phyloP scores from a whole-genome alignment of 179 eudicot species.

The Spergularia azorica region DNA sequence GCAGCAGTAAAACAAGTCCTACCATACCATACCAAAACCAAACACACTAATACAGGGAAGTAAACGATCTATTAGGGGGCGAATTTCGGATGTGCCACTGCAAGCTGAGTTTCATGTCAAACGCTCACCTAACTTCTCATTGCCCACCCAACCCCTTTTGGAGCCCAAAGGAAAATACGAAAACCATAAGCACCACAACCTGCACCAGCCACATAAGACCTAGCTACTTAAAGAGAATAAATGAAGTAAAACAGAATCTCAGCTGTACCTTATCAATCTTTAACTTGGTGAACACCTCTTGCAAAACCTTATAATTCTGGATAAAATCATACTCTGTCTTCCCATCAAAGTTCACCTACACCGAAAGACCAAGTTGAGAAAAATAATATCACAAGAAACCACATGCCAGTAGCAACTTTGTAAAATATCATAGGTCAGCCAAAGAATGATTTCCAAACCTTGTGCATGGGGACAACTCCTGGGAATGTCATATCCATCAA shows the following conservation, averaged over 20 bases:
- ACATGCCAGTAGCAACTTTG: not conserved
- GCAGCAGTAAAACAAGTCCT: not conserved
- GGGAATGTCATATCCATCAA: slow-evolving; percentile 88
- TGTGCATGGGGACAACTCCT: slow-evolving; percentile 94
- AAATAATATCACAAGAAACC: not conserved
- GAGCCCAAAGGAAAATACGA: not conserved
- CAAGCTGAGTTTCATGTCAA: not conserved
- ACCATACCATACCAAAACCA: not conserved
- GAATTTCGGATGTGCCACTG: not conserved
- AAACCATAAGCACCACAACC: not conserved
- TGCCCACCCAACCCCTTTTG: not conserved
- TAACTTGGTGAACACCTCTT: slow-evolving; percentile 89
- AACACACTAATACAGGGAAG: not conserved
- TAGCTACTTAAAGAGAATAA: not conserved
- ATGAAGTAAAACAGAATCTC: not conserved
- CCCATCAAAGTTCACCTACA: slow-evolving; percentile 86
- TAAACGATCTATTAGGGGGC: not conserved
- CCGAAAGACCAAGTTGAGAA: slow-evolving; percentile 18
- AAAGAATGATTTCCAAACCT: slow-evolving; percentile 43
- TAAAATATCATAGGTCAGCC: not conserved
- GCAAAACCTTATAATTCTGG: slow-evolving; percentile 94
- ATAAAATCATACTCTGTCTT: slow-evolving; percentile 92
- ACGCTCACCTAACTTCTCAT: not conserved
- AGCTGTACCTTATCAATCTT: slow-evolving; percentile 76
- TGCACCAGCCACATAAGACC: not conserved